Evolutionary conservation across 2,329 filamentous ascomycete genomes (phyloP), one percentile per base, ranked within the genome.

Genomic region (Xylaria sp.): DNA sequence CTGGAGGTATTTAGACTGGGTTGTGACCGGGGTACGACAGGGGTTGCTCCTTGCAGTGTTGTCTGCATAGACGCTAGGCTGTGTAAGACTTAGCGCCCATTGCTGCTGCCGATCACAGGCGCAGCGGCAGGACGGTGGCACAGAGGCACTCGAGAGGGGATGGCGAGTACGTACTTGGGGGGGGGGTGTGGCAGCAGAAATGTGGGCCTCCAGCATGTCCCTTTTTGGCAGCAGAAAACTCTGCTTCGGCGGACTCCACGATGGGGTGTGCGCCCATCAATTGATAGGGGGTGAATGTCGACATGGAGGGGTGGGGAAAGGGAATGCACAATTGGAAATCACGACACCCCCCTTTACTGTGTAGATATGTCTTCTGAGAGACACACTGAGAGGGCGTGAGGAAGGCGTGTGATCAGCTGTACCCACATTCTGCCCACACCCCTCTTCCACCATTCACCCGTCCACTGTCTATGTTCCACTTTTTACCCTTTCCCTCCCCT

Each of bases 11-110:
- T 13, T 36, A 36, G 10, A 52, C 49, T 56, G 33, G n/a, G 52
- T 7, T 20, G n/a, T 18, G 54, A 39, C 31, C 33, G 54, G 68
- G 55, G 56, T 51, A 18, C 28, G 54, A 43, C 69, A 71, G 67
- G 69, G 69, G 64, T 62, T 62, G 70, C 70, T 72, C 72, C 71
- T 74, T 73, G 74, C 70, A 74, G 69, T 68, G 59, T 72, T 72
- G 72, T 75, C 62, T 73, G 71, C 74, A 77, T 75, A 72, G 39
- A 36, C 62, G 71, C 76, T 76, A 78, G 69, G 41, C 74, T 48
- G 25, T 64, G 71, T 75, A 48, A 51, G 73, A 74, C 31, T 70
- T 78, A 78, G 76, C 75, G 75, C 72, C 71, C 51, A 61, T 13
- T 70, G 51, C 61, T 74, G 75, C 68, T 75, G 75, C 72, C 72